Evolutionary conservation across 148 eudicot genomes (phyloP), one percentile per base, ranked within the genome.

Genomic region (Pharnaceum exiguum): DNA sequence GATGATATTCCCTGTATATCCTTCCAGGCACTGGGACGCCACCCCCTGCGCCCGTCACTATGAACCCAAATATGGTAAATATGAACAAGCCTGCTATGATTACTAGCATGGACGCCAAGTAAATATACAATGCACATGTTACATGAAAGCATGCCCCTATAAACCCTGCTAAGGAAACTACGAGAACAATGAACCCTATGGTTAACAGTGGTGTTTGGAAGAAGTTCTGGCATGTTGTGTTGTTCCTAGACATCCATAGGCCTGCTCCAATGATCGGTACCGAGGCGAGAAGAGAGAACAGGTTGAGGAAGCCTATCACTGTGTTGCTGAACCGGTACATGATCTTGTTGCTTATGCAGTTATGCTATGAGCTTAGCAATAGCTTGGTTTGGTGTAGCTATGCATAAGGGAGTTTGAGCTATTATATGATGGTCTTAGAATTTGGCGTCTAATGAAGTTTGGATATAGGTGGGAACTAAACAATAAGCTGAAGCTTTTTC

Each of bases 191-290:
- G 66, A 93, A 93, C 8, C 98, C 98, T 2, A 93, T 55, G 18
- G 81, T 58, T 6, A 93, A 62, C 9, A 93, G 85, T 2, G 98
- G 98, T 0, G 85, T 88, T 62, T 93, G 98, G 30, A 93, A 79
- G 77, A 93, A 93, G 50, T 63, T 81, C 21, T 81, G 86, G 50
- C 98, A 93, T 1, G 96, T 77, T 1, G 96, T 78, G 31, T 76
- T 79, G 61, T 70, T 76, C 38, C 61, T 72, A 0, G 96, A 85
- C 90, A 93, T 79, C 84, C 93, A 85, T 30, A 93, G 52, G 3
- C 95, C 98, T 3, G 89, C 96, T 8, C 88, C 95, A 9, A 93
- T 88, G 21, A 93, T 93, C 1, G 98, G 98, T n/a, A 93, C 88
- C 0, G 98, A 93, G n/a, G 90, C 82, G 42, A 93, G 64, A 10